These are phyloP conservation scores for maize (Zea mays) DNA, from an alignment of 176 grass and related monocot genomes.

Conservation along the genomic window Zm-B73-REFERENCE-NAM-5.0 NC_050101.1:53665001-53665500, in stretches of 20 bases:
- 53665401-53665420: constrained; percentile 57
- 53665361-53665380: constrained; percentile 17
- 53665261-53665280: constrained; percentile 41
- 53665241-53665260: constrained; percentile 45
- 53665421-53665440: constrained; percentile 45
- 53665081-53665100: not conserved
- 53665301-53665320: constrained; percentile 16
- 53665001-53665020: constrained; percentile 13
- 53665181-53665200: constrained; percentile 25
- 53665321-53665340: not conserved
- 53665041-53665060: not conserved
- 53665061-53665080: not conserved
- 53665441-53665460: constrained; percentile 51
- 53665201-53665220: constrained; percentile 41
- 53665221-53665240: constrained; percentile 25
- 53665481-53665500: constrained; percentile 53
- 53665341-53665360: not conserved
- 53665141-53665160: constrained; percentile 15
- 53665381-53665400: constrained; percentile 34
- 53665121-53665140: not conserved
- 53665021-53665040: not conserved
- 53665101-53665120: constrained; percentile 6
- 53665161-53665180: constrained; percentile 18
- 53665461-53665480: constrained; percentile 49
- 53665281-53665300: not conserved